Conservation (phyloP, 2,329 filamentous ascomycete genomes). For the Monilinia aucupariae region DNA sequence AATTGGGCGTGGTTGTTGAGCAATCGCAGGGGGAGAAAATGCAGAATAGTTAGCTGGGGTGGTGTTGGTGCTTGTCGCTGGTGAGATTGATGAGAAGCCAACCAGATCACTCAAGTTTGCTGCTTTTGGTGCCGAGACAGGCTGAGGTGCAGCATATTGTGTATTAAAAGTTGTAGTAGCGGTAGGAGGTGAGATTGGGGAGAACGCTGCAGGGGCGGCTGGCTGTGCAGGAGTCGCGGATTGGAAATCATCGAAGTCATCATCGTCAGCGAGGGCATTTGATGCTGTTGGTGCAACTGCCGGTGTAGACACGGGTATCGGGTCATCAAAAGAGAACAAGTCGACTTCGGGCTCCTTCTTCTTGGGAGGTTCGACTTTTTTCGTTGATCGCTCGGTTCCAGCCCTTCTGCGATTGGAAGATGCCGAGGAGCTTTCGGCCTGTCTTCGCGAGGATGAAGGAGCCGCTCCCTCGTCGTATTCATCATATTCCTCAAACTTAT, state of each 20-base stretch:
- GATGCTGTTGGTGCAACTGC: conserved; percentile 41
- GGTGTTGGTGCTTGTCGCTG: conserved; percentile 53
- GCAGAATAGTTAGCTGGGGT: conserved; percentile 60
- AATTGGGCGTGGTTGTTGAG: conserved; percentile 43
- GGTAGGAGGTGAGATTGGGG: conserved; percentile 40
- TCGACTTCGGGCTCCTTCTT: conserved; percentile 86
- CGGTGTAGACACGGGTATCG: conserved; percentile 45
- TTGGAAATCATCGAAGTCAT: conserved; percentile 97
- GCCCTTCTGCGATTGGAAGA: conserved; percentile 37
- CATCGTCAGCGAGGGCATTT: conserved; percentile 50
- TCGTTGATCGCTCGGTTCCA: conserved; percentile 43
- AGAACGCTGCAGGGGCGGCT: conserved; percentile 41
- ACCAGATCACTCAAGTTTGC: conserved; percentile 76
- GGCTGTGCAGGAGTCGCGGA: conserved; percentile 61
- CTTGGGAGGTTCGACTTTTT: conserved; percentile 67
- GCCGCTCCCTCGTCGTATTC: conserved; percentile 78
- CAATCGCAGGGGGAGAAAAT: conserved; percentile 47
- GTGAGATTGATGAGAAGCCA: conserved; percentile 74
- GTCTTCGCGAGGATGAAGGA: conserved; percentile 42
- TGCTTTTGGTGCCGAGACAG: conserved; percentile 76
- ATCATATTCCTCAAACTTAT: conserved; percentile 94
- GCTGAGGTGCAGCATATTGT: conserved; percentile 76
- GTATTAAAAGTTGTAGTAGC: conserved; percentile 52
- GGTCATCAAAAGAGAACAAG: conserved; percentile 87
- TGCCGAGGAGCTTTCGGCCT: conserved; percentile 28